Evolutionary conservation across 331 rosid genomes (phyloP), one percentile per base, ranked within the genome.

Genomic region (Saraca asoca): DNA sequence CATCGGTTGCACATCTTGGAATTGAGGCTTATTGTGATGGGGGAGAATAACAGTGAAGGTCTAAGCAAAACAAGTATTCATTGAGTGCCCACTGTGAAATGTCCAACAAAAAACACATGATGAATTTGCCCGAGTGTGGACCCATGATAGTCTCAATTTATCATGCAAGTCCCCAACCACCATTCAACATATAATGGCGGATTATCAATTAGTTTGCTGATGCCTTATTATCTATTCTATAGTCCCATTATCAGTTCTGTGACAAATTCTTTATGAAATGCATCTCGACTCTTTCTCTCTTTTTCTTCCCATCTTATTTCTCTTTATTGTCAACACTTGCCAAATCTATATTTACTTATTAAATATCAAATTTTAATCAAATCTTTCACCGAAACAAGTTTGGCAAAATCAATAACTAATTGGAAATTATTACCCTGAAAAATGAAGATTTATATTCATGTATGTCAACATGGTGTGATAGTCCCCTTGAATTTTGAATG

Each of bases 21-120:
- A 24, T 13, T 2, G 58, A 49, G 49, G 41, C 3, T 56, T 5
- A 63, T 39, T 53, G 9, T 38, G 70, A 71, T 75, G 80, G 77
- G 62, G 7, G 6, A 59, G 51, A 64, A 70, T 45, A 64, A 54
- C 68, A 38, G 66, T 12, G 55, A 16, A 60, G 55, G 31, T 33
- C 24, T 66, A 69, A 34, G 24, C 19, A 11, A 57, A 62, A 51
- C 50, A 63, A 62, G 60, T 58, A 60, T 63, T 70, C 19, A 74
- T 24, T 24, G 31, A 3, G 80, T 82, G 83, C 75, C 71, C 86
- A 78, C 80, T 71, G 52, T 58, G 77, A 69, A 71, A 38, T 24
- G 66, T 58, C 71, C 82, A 72, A n/a, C n/a, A n/a, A n/a, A n/a
- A 79, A 15, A 50, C 82, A 75, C 84, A 82, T 79, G 80, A 70